A percentile compares a stretch with the other conserved stretches of the same genome.
These are phyloP conservation scores for Corymbia calophylla DNA, from an alignment of 441 rosid genomes.

Conservation along the genomic window DNA sequence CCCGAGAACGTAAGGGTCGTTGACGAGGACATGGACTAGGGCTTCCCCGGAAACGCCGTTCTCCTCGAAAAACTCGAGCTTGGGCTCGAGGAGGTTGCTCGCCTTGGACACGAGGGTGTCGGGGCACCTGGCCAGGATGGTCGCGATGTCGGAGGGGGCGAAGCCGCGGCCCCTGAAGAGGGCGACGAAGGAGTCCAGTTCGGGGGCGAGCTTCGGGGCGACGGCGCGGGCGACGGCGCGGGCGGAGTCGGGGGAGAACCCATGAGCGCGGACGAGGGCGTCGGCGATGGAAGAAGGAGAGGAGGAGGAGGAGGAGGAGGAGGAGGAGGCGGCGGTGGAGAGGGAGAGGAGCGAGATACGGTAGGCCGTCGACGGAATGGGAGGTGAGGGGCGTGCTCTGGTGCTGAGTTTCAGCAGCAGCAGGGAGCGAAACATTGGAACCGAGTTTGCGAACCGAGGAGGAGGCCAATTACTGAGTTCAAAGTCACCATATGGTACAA, in stretches of 20 bases:
- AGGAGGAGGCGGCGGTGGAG: background rate
- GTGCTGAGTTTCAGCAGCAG: background rate
- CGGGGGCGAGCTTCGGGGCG: background rate
- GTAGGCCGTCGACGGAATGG: background rate
- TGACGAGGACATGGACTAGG: slow-evolving; percentile 3
- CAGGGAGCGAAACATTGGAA: background rate
- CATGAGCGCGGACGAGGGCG: slow-evolving; percentile 4
- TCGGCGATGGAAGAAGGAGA: background rate
- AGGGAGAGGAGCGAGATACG: background rate
- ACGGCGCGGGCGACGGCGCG: background rate
- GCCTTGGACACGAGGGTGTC: background rate
- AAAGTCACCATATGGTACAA: background rate
- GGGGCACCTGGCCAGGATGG: background rate
- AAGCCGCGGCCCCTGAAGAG: slow-evolving; percentile 9
- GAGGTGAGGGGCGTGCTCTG: background rate
- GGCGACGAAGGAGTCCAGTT: background rate
- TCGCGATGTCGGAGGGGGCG: background rate
- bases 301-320: background rate
- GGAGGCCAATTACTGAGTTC: background rate
- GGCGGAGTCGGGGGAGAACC: slow-evolving; percentile 6
- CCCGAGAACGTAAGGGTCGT: slow-evolving; percentile 1
- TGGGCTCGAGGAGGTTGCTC: slow-evolving; percentile 4
- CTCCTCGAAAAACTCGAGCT: slow-evolving; percentile 2
- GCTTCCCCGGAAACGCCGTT: background rate
- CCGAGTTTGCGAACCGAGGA: background rate